phyloP scores from a whole-genome alignment of 306 rosid species.

The Citrullus mucosospermus region DNA sequence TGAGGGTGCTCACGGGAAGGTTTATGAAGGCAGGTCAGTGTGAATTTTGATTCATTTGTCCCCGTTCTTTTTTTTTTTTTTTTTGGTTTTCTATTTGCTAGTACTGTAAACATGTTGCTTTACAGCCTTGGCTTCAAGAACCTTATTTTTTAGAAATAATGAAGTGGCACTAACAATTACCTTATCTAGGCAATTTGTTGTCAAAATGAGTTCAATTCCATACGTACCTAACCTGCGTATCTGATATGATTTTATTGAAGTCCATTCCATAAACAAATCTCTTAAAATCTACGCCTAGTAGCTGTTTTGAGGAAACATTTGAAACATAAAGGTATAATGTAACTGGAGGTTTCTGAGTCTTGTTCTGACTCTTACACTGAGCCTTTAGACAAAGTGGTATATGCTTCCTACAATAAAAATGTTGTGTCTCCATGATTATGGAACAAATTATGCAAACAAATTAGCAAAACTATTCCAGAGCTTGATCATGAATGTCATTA shows the following conservation, averaged over 20 bases:
- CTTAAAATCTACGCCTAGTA: background rate
- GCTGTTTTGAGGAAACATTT: background rate
- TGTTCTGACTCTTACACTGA: background rate
- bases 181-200: background rate
- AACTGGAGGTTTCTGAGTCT: background rate
- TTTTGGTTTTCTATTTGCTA: background rate
- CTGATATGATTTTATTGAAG: background rate
- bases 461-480: background rate
- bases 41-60: constrained; percentile 21
- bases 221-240: background rate
- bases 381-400: background rate
- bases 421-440: background rate
- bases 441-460: background rate
- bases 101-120: background rate
- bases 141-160: background rate
- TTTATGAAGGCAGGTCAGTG: constrained; percentile 96
- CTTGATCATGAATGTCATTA: background rate
- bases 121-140: background rate
- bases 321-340: background rate
- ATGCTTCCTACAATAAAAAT: background rate
- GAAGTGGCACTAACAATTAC: background rate
- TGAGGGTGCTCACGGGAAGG: constrained; percentile 97
- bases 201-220: background rate
- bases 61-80: background rate
- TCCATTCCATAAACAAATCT: background rate